Evolutionary conservation across 1,139 yeast genomes (phyloP).

Genomic region (Debaryomyces subglobosus): DNA sequence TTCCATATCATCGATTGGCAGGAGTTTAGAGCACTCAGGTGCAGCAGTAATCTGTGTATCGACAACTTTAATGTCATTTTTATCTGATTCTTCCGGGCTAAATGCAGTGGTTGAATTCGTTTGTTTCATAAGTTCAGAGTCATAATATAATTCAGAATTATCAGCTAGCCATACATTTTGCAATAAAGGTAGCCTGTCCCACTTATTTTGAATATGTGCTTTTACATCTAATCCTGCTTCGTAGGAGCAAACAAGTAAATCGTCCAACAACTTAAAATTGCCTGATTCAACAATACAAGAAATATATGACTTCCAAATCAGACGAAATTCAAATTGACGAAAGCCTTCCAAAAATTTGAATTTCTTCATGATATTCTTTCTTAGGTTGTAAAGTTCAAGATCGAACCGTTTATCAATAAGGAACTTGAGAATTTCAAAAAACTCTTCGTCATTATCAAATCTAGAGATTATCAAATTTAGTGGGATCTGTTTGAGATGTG

Average conservation of each 20-base stretch:
- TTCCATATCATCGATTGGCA: background rate
- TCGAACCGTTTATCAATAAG: slow-evolving; percentile 26
- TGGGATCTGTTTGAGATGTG: slow-evolving; percentile 28
- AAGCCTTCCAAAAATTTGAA: slow-evolving; percentile 17
- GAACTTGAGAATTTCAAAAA: slow-evolving; percentile 23
- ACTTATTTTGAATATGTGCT: slow-evolving; percentile 15
- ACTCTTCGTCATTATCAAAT: slow-evolving; percentile 20
- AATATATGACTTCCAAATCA: slow-evolving; percentile 25
- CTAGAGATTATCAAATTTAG: slow-evolving; percentile 20
- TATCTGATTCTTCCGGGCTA: background rate
- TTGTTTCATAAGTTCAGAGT: slow-evolving; percentile 5
- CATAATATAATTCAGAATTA: slow-evolving; percentile 15
- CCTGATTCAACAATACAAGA: slow-evolving; percentile 12
- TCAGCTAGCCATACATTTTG: slow-evolving; percentile 12
- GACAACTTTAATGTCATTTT: background rate
- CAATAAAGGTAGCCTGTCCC: slow-evolving; percentile 17
- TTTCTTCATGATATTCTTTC: slow-evolving; percentile 20
- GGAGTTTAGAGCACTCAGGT: background rate
- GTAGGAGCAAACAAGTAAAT: slow-evolving; percentile 19
- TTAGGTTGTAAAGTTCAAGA: slow-evolving; percentile 23
- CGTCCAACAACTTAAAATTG: slow-evolving; percentile 21
- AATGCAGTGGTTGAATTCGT: background rate
- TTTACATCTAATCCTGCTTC: slow-evolving; percentile 19
- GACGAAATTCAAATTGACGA: slow-evolving; percentile 19
- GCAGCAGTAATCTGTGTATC: background rate